These are phyloP conservation scores for Vitis amurensis DNA, from an alignment of 164 flowering plant genomes.

Conservation along the genomic window DNA sequence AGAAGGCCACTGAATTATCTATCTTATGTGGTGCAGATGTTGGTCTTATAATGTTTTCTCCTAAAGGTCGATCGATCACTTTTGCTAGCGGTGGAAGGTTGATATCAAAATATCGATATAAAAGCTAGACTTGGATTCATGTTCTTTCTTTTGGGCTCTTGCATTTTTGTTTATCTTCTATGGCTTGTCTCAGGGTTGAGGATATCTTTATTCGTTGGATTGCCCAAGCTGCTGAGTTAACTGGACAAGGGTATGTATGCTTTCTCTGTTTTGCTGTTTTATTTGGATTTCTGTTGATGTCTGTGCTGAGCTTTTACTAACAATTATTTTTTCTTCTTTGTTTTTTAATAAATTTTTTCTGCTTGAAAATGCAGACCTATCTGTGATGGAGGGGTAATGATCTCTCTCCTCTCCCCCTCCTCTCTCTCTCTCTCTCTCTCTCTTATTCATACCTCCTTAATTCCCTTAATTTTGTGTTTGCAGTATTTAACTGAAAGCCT, in stretches of 20 bases:
- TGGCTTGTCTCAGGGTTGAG: slow-evolving; percentile 15
- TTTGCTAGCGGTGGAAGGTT: slow-evolving; percentile 26
- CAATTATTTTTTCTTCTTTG: background rate
- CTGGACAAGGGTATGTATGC: slow-evolving; percentile 13
- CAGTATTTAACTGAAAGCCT: slow-evolving; percentile 12
- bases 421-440: background rate
- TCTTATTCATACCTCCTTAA: too few species aligned
- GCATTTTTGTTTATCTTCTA: background rate
- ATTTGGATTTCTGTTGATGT: too few species aligned
- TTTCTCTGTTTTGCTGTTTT: background rate
- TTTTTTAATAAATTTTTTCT: background rate
- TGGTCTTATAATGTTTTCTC: slow-evolving; percentile 26
- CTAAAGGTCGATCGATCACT: slow-evolving; percentile 17
- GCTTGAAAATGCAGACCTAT: slow-evolving; percentile 4
- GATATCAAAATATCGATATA: background rate
- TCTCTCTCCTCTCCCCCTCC: background rate
- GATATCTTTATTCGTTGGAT: slow-evolving; percentile 24
- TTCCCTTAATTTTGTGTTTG: background rate
- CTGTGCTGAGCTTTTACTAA: too few species aligned
- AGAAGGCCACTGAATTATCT: slow-evolving; percentile 21
- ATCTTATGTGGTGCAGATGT: slow-evolving; percentile 20
- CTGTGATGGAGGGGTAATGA: slow-evolving; percentile 15
- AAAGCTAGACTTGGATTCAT: too few species aligned
- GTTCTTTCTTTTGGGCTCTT: background rate
- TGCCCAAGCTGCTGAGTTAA: slow-evolving; percentile 3